Base-by-base conservation (phyloP, 306 rosid species). In the Pueraria montana region DNA sequence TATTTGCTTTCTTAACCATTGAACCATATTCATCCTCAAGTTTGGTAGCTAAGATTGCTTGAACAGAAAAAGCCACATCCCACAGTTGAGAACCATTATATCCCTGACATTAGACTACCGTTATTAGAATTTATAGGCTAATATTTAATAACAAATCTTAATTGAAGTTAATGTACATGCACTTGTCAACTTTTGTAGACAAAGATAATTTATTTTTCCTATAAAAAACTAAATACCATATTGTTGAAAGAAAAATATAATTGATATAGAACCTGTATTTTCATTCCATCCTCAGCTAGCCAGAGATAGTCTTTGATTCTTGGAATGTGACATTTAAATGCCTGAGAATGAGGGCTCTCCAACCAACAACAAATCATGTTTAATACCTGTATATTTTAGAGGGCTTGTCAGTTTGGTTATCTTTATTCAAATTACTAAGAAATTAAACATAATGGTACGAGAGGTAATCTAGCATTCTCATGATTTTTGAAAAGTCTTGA, bases 281-380 rank as follows among this genome's bases (percentile, higher is more conserved):
- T 93, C 94, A 93, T 82, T 74, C 97, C 97, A 82, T 93, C 97
- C 86, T 93, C 97, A 6, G 96, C 97, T 11, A 93, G 64, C 97
- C 96, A 93, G 9, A 90, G 91, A 84, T 91, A 91, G 69, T 93
- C 97, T 86, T 89, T 89, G 85, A 93, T 84, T 89, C 94, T 89
- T 50, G 91, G 61, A 81, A 91, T 85, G 83, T 93, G 97, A 78
- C n/a, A 24, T 81, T 74, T 87, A 74, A n/a, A 93, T 18, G 93
- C 91, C 14, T 93, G 72, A 38, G 96, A 91, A 77, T 84, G 79
- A 17, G 93, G 89, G 36, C 90, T 88, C 81, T 93, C 97, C 72
- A 72, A 88, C 96, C 96, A 93, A 81, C 97, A 90, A 79, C 94
- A 90, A 61, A 93, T 74, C 97, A 93, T 91, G 91, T 93, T 93